Conservation (phyloP, 169 alveolate species). For the Perkinsus olseni region DNA sequence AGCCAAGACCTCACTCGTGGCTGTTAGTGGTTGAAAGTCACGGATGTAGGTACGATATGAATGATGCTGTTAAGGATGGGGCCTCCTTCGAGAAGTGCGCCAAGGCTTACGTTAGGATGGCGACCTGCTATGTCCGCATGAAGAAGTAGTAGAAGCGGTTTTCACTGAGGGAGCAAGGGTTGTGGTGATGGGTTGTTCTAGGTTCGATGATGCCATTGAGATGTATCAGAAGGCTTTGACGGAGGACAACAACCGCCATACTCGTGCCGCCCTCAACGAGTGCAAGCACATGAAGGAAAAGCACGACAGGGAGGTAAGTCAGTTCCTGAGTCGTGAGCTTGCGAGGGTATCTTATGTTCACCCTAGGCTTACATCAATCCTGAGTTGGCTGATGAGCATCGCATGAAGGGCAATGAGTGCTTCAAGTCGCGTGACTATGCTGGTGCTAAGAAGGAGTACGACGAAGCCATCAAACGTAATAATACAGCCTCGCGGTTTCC, state of each 20-base stretch:
- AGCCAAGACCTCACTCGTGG: slow-evolving; percentile 69
- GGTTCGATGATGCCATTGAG: slow-evolving; percentile 70
- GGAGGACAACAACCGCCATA: slow-evolving; percentile 82
- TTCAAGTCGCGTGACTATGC: slow-evolving; percentile 88
- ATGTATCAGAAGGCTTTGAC: slow-evolving; percentile 79
- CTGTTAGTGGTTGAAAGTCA: slow-evolving; percentile 24
- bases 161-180: not conserved
- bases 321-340: not conserved
- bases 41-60: slow-evolving; percentile 13
- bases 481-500: not conserved
- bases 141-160: slow-evolving; percentile 34
- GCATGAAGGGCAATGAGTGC: slow-evolving; percentile 76
- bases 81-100: slow-evolving; percentile 50
- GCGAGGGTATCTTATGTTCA: slow-evolving; percentile 2
- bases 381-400: slow-evolving; percentile 35
- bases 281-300: slow-evolving; percentile 81
- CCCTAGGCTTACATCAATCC: not conserved
- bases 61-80: not conserved
- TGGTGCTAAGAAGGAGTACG: slow-evolving; percentile 90
- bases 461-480: slow-evolving; percentile 91
- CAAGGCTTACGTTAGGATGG: slow-evolving; percentile 71
- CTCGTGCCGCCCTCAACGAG: slow-evolving; percentile 82
- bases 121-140: slow-evolving; percentile 65
- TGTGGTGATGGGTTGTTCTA: not conserved
- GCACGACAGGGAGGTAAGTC: slow-evolving; percentile 54